Percentiles rank a stretch among this genome's conserved stretches.
Evolutionary conservation across 2,329 filamentous ascomycete genomes (phyloP).

Genomic region (Helotiales sp.): DNA sequence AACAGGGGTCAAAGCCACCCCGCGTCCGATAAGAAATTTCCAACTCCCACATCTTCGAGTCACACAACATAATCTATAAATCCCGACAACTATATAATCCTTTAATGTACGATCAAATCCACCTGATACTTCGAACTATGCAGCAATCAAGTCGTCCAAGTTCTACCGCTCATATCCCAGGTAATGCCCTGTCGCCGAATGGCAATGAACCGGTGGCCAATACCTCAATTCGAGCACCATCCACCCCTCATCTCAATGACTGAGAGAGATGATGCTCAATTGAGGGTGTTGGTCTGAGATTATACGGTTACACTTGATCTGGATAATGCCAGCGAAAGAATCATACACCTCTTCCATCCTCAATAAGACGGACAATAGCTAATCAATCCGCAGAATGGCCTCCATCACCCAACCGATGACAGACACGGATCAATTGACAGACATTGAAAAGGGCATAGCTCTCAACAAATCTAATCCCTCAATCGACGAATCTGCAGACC

Average conservation of each 20-base stretch:
- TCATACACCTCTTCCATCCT: constrained; percentile 59
- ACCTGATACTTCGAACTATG: constrained; percentile 14
- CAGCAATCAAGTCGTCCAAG: constrained; percentile 24
- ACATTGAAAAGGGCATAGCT: constrained; percentile 23
- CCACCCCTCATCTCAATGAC: constrained; percentile 8
- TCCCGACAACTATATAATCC: background rate
- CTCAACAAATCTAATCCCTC: background rate
- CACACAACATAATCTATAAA: background rate
- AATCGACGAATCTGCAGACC: background rate
- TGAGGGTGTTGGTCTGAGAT: constrained; percentile 62
- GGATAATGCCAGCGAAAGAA: constrained; percentile 99
- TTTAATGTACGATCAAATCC: constrained; percentile 19
- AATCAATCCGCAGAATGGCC: constrained; percentile 20
- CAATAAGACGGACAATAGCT: constrained; percentile 17
- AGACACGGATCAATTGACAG: constrained; percentile 24
- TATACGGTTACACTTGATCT: constrained; percentile 96
- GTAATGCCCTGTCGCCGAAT: constrained; percentile 25
- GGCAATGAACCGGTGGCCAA: constrained; percentile 31
- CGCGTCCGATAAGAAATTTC: background rate
- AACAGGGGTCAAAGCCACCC: too few relatives aligned
- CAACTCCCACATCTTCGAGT: background rate
- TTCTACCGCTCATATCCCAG: constrained; percentile 18
- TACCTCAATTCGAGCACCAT: constrained; percentile 6
- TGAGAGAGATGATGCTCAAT: constrained; percentile 13
- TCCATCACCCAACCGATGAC: constrained; percentile 17